Conservation (phyloP, 2,329 filamentous ascomycete species). For the Botrytis fabae region DNA sequence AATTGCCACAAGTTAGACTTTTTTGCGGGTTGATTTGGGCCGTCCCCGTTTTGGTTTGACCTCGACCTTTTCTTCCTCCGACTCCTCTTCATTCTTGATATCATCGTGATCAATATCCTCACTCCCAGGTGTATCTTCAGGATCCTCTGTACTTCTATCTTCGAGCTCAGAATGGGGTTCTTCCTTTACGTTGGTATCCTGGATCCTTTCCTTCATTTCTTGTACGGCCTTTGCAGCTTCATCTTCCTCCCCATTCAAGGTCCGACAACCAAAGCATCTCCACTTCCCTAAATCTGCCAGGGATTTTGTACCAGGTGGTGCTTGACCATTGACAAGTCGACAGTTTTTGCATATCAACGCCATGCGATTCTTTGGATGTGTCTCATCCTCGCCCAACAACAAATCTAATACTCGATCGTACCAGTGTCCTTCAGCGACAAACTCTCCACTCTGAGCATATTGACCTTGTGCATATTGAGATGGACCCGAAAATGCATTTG, state of each 20-base stretch:
- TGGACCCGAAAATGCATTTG: slow-evolving; percentile 61
- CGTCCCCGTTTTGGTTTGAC: slow-evolving; percentile 22
- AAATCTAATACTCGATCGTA: slow-evolving; percentile 93
- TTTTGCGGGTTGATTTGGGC: slow-evolving; percentile 15
- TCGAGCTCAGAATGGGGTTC: slow-evolving; percentile 13
- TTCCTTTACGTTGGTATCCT: slow-evolving; percentile 23
- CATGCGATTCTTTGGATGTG: slow-evolving; percentile 83
- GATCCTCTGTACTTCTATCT: slow-evolving; percentile 5
- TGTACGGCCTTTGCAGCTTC: slow-evolving; percentile 71
- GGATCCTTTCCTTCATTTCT: slow-evolving; percentile 38
- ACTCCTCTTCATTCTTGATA: slow-evolving; percentile 22
- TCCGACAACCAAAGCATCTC: slow-evolving; percentile 84
- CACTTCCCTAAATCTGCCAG: slow-evolving; percentile 81
- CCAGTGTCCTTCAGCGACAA: slow-evolving; percentile 61
- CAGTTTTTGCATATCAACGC: slow-evolving; percentile 82
- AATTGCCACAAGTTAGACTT: slow-evolving; percentile 2
- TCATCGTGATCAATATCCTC: slow-evolving; percentile 21
- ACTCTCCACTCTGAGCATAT: slow-evolving; percentile 34
- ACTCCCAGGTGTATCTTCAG: slow-evolving; percentile 15
- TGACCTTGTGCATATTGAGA: slow-evolving; percentile 38
- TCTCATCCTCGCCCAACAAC: slow-evolving; percentile 92
- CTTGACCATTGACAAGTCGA: slow-evolving; percentile 90
- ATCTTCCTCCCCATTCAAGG: slow-evolving; percentile 78
- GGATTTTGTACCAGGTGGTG: slow-evolving; percentile 78
- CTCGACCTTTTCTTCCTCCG: slow-evolving; percentile 26